Evolutionary conservation across 2,329 filamentous ascomycete species (phyloP).

Genomic region (Curvularia sp.): DNA sequence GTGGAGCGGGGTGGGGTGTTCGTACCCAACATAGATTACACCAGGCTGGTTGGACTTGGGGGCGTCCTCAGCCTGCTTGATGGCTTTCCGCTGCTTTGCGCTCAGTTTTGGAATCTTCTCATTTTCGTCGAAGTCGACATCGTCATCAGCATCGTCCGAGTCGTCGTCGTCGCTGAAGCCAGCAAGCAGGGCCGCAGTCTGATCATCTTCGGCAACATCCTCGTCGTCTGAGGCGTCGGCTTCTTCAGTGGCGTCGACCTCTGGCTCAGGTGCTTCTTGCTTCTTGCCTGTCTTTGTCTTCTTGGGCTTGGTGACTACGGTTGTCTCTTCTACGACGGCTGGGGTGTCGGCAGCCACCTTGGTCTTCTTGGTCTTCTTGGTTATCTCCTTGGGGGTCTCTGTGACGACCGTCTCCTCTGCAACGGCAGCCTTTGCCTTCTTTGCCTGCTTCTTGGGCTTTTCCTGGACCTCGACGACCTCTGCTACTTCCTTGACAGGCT

Average conservation of each 20-base stretch:
- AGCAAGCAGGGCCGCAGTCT: constrained; percentile 59
- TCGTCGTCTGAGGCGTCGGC: constrained; percentile 25
- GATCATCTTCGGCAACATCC: constrained; percentile 50
- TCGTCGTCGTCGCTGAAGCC: constrained; percentile 56
- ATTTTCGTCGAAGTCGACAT: constrained; percentile 47
- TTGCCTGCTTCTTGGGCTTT: constrained; percentile 27
- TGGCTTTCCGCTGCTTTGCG: constrained; percentile 47
- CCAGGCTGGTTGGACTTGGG: constrained; percentile 68
- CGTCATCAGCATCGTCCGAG: constrained; percentile 49
- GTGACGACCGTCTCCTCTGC: constrained; percentile 16
- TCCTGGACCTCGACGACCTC: constrained; percentile 17
- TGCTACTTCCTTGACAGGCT: constrained; percentile 8
- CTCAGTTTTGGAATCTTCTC: constrained; percentile 38
- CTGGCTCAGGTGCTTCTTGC: constrained; percentile 23
- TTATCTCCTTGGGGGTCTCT: constrained; percentile 18
- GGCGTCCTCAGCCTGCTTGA: constrained; percentile 60
- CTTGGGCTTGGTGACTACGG: constrained; percentile 24
- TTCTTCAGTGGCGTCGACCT: constrained; percentile 26
- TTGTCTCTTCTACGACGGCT: constrained; percentile 21
- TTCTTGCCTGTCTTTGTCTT: constrained; percentile 27
- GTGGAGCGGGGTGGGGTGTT: constrained; percentile 8
- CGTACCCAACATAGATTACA: constrained; percentile 81
- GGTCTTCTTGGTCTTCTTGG: constrained; percentile 32
- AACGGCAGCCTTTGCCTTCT: constrained; percentile 24
- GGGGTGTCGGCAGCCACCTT: constrained; percentile 24